A percentile compares a stretch with the other conserved stretches of the same genome.
Conservation (phyloP, 768 basidiomycete genomes). For the Polyporus arcularius region DNA sequence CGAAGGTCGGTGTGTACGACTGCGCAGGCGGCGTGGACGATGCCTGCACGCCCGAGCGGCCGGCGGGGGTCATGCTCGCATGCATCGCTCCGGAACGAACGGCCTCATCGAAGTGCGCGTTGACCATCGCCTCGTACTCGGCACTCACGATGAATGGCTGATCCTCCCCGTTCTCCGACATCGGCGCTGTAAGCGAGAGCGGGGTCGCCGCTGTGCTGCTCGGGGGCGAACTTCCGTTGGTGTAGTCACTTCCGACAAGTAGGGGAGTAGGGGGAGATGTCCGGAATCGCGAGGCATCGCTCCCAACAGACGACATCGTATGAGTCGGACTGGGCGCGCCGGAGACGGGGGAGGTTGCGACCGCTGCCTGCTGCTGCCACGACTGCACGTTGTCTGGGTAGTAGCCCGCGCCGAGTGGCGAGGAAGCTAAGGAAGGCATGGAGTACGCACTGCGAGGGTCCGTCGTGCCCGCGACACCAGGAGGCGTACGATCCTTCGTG, state of each 20-base stretch:
- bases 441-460: slow-evolving; percentile 1
- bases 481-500: slow-evolving; percentile 10
- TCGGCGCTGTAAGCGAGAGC: slow-evolving; percentile 12
- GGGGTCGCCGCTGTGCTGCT: slow-evolving; percentile 20
- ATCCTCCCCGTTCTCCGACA: slow-evolving; percentile 21
- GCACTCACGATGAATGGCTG: slow-evolving; percentile 31
- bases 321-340: slow-evolving; percentile 17
- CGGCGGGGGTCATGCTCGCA: slow-evolving; percentile 27
- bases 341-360: background rate
- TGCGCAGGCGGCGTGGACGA: background rate
- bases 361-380: background rate
- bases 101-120: slow-evolving; percentile 27
- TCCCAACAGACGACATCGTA: background rate
- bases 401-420: background rate
- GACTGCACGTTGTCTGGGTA: background rate
- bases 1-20: background rate
- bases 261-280: background rate
- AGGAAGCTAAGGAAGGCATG: background rate
- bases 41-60: slow-evolving; percentile 1
- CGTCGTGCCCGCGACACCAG: background rate
- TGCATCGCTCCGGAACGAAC: slow-evolving; percentile 30
- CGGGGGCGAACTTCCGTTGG: slow-evolving; percentile 17
- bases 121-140: slow-evolving; percentile 30
- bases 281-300: slow-evolving; percentile 5
- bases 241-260: slow-evolving; percentile 6